Conservation (phyloP, 768 basidiomycete species). For the Leccinum subgranulosum region DNA sequence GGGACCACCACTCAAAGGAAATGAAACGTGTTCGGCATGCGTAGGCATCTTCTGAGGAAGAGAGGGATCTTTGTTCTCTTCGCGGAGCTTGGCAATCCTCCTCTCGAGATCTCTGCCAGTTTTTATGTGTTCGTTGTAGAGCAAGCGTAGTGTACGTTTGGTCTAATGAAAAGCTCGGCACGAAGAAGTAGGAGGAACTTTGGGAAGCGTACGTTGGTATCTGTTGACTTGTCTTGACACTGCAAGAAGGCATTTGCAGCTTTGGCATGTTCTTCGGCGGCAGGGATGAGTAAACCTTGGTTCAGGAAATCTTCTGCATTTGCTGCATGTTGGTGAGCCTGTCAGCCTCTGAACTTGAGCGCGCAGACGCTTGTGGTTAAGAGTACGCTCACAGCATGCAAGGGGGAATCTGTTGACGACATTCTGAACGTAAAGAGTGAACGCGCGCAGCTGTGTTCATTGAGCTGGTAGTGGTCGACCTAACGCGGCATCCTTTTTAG, state of each 20-base stretch:
- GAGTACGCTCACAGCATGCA: conserved; percentile 44
- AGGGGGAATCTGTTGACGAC: conserved; percentile 42
- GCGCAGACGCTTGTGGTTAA: not conserved
- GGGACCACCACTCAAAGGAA: conserved; percentile 14
- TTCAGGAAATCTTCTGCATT: conserved; percentile 71
- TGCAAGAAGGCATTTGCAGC: conserved; percentile 74
- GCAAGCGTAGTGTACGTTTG: conserved; percentile 71
- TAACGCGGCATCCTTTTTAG: conserved; percentile 6
- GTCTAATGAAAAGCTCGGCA: conserved; percentile 43
- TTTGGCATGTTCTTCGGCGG: conserved; percentile 69
- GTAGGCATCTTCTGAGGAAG: conserved; percentile 57
- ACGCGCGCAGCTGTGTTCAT: not conserved
- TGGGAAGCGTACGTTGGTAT: conserved; percentile 57
- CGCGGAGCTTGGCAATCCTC: conserved; percentile 64
- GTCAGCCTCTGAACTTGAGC: conserved; percentile 9
- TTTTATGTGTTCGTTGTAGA: conserved; percentile 72
- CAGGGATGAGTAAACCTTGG: conserved; percentile 67
- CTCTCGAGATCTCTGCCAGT: conserved; percentile 69
- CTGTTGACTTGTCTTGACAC: conserved; percentile 69
- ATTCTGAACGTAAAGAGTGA: conserved; percentile 14
- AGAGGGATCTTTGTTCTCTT: conserved; percentile 75
- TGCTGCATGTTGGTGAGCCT: conserved; percentile 83
- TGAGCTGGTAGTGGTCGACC: not conserved
- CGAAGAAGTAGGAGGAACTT: not conserved
- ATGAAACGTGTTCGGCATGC: conserved; percentile 22